Evolutionary conservation across 805 yeast genomes (phyloP), one percentile per base, ranked within the genome.

Genomic region (Grigorovia yakushimaensis): DNA sequence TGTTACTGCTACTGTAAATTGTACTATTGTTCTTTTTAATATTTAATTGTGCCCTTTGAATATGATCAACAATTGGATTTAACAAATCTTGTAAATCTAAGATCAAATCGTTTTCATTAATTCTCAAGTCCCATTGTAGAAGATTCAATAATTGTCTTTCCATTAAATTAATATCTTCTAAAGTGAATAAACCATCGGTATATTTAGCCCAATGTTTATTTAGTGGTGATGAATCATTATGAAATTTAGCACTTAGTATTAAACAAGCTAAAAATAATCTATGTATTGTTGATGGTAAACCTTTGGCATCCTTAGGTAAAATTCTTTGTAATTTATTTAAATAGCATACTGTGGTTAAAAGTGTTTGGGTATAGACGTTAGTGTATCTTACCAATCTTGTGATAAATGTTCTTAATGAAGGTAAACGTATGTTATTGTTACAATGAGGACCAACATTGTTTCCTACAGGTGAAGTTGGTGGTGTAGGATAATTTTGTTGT

Each of bases 161-260:
- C 88, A 84, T 84, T 51, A 83, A 69, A 63, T 83, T 84, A 53
- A 84, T 78, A 61, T 84, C 94, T 52, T 79, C 79, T 47, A 73
- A 65, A 42, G 72, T 68, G 66, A 84, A 83, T 39, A 84, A 70
- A 2, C 86, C 88, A 57, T 84, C 88, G 5, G 91, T 81, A 65
- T 82, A 82, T 55, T 74, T 76, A 39, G 87, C 80, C 94, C 94
- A 84, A 64, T 84, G 88, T 54, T 72, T 71, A 66, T 84, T 84
- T 59, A 82, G 79, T 51, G 91, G 88, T 11, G 86, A 79, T 5
- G 84, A 78, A 61, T 84, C 94, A 65, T 84, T 84, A 70, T 81
- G 84, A 65, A 72, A 79, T 62, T 84, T 84, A 42, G 88, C 77
- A 17, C 87, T 77, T 51, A 84, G 70, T 49, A 84, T 82, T 55